A percentile compares a stretch with the other conserved stretches of the same genome.
These are phyloP conservation scores for Lasiodiplodia hormozganensis DNA, from an alignment of 2,329 filamentous ascomycete species.

Conservation along the genomic window DNA sequence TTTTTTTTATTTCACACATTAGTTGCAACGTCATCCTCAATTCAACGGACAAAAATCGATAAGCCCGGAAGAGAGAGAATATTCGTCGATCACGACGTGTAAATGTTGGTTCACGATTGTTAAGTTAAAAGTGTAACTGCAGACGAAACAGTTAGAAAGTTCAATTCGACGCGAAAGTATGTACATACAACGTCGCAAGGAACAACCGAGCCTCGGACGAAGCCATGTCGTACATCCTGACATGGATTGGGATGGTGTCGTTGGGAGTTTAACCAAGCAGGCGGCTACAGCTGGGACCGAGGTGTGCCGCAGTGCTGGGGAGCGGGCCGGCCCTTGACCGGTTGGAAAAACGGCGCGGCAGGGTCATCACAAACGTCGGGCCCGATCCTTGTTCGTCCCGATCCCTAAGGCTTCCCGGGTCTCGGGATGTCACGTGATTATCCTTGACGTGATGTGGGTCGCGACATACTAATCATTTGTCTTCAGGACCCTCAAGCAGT, in stretches of 20 bases:
- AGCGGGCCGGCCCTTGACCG: slow-evolving; percentile 15
- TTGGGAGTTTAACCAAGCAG: background rate
- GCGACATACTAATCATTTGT: background rate
- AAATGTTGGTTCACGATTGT: background rate
- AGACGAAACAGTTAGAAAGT: background rate
- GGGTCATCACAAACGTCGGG: background rate
- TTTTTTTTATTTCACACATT: no score
- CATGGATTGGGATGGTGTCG: background rate
- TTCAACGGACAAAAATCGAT: no score
- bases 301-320: background rate
- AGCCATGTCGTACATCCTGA: background rate
- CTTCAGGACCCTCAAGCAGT: background rate
- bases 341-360: background rate
- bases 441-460: background rate
- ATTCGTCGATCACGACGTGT: background rate
- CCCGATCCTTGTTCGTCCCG: slow-evolving; percentile 3
- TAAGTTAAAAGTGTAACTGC: background rate
- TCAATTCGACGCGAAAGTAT: no score
- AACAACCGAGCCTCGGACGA: background rate
- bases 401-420: background rate
- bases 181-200: background rate
- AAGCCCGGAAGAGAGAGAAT: background rate
- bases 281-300: background rate
- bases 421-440: slow-evolving; percentile 3
- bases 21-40: no score